Evolutionary conservation across 495 filamentous ascomycete genomes (phyloP), one percentile per base, ranked within the genome.

Genomic region (Penicillium psychrofluorescens): DNA sequence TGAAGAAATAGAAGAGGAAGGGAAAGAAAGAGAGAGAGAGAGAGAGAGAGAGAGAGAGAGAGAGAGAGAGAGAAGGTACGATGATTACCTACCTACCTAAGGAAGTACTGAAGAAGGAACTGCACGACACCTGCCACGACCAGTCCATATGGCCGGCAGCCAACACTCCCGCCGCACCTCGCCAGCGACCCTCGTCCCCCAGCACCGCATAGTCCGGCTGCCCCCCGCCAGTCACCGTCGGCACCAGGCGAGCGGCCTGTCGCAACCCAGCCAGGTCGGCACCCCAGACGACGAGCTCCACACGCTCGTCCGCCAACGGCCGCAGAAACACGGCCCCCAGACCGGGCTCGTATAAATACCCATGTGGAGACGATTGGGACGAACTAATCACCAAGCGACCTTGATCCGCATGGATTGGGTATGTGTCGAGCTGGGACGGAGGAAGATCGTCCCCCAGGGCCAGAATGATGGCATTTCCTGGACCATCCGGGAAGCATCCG

Each of bases 281-380:
- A 1, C 75, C 79, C 78, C 76, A 82, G 22, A 83, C 51, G 8
- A 80, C 68, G 10, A 82, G 54, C 49, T 76, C 78, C 36, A 81
- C 22, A 22, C 22, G 22, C 22, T 22, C 22, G 22, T 22, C 22
- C 2, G 4, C 22, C 22, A 22, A 22, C 22, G 22, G 22, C 22
- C 22, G 22, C 22, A 22, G 22, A 22, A 22, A 22, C 22, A 22
- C 22, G 22, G 22, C 22, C 22, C 22, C 22, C 22, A 22, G 22
- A 0, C 22, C 22, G 2, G 22, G 22, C 22, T 22, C 22, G 22
- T 22, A 22, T 22, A 6, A 2, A 22, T 22, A 22, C 4, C 22
- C 22, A 3, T 22, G 22, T 6, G 22, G 22, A 2, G 22, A 4
- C 2, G 22, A 22, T 22, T 22, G 2, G 22, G 22, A 6, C 22